These are phyloP conservation scores for Heritiera fomes DNA, from an alignment of 345 rosid genomes.

Conservation along the genomic window DNA sequence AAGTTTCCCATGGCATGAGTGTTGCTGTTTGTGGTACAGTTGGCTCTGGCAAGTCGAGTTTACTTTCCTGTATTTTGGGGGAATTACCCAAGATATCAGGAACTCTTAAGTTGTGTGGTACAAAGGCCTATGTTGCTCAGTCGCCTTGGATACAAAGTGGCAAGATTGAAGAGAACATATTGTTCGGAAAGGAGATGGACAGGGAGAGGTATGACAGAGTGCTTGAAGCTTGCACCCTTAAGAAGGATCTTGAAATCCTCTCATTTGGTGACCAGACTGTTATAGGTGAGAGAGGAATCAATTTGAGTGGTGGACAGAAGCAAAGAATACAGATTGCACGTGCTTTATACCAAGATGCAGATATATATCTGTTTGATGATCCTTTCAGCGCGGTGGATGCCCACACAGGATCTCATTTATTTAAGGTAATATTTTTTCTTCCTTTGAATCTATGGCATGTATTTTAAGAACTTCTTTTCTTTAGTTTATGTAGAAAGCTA, in stretches of 20 bases:
- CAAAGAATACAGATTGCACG: constrained; percentile 85
- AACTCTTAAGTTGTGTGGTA: constrained; percentile 51
- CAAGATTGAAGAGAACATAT: constrained; percentile 66
- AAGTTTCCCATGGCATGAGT: constrained; percentile 52
- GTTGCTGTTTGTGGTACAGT: constrained; percentile 74
- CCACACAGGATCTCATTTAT: constrained; percentile 81
- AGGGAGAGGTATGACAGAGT: constrained; percentile 55
- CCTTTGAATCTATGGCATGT: background rate
- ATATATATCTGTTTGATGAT: constrained; percentile 84
- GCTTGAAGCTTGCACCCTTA: constrained; percentile 73
- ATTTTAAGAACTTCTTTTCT: background rate
- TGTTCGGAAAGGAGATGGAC: constrained; percentile 78
- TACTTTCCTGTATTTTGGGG: constrained; percentile 64
- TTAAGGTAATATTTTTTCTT: constrained; percentile 48
- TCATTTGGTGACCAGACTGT: constrained; percentile 78
- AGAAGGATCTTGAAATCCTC: constrained; percentile 68
- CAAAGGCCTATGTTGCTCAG: constrained; percentile 69
- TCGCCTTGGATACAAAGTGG: constrained; percentile 89
- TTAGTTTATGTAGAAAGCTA: background rate
- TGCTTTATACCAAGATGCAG: constrained; percentile 83
- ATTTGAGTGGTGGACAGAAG: constrained; percentile 89
- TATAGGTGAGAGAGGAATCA: constrained; percentile 88
- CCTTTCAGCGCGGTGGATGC: constrained; percentile 95
- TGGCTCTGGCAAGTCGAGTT: constrained; percentile 76
- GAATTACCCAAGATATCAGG: constrained; percentile 67